Percentiles rank a stretch among this genome's conserved stretches.
Conservation (phyloP, 139 green algal genomes). For the Chlorella ohadii region DNA sequence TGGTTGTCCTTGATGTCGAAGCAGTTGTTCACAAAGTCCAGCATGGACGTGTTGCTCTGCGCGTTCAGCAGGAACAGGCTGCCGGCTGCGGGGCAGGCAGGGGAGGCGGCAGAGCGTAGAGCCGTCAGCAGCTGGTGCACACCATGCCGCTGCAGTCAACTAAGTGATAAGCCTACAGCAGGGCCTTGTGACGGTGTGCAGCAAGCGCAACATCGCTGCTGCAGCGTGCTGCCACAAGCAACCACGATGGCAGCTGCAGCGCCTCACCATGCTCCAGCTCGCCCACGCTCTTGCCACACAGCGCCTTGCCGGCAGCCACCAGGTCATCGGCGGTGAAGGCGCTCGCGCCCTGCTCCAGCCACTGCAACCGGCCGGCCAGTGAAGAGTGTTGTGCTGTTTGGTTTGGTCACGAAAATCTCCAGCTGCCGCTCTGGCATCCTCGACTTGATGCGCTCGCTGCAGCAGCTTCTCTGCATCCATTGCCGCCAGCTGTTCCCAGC, state of each 20-base stretch:
- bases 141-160: not conserved
- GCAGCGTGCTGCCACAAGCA: not conserved
- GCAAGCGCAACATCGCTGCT: too few species aligned
- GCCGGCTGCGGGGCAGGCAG: not conserved
- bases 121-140: not conserved
- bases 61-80: constrained; percentile 15
- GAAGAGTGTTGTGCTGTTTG: too few species aligned
- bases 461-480: too few species aligned
- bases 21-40: constrained; percentile 15
- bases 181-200: too few species aligned
- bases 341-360: not conserved
- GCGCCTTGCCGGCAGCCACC: not conserved
- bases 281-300: constrained; percentile 13
- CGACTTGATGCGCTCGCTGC: too few species aligned
- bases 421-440: too few species aligned
- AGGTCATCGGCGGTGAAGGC: constrained; percentile 13
- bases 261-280: constrained; percentile 28
- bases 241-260: not conserved
- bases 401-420: too few species aligned
- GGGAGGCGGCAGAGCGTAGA: not conserved
- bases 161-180: too few species aligned
- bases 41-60: constrained; percentile 9
- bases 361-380: not conserved
- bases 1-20: constrained; percentile 38
- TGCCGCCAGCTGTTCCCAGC: too few species aligned